Conservation (phyloP, 345 rosid species). For the Corchorus capsularis region DNA sequence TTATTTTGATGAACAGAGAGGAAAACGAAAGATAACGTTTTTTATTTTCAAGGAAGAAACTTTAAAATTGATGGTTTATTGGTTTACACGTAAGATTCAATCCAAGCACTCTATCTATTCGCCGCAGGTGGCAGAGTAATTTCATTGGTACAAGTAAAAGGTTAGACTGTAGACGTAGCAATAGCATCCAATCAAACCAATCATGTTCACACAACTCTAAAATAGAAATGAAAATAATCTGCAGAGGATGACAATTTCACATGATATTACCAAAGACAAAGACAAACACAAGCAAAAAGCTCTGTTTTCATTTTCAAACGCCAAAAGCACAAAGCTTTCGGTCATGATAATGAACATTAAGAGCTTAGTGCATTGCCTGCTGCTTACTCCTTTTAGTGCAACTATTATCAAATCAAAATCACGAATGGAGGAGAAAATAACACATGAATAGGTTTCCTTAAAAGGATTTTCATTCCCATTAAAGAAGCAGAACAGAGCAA, state of each 20-base stretch:
- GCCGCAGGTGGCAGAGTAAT: not conserved
- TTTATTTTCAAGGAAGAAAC: not conserved
- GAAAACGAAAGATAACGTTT: not conserved
- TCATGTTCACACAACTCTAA: too few species aligned
- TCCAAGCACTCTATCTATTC: not conserved
- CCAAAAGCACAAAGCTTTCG: not conserved
- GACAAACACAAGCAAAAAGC: not conserved
- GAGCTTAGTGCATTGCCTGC: not conserved
- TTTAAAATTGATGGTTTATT: not conserved
- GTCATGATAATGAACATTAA: too few species aligned
- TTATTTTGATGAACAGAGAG: too few species aligned
- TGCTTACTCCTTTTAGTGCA: not conserved
- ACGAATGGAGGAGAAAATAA: not conserved
- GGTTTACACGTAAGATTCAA: not conserved
- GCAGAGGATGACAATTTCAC: not conserved
- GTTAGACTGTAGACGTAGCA: not conserved
- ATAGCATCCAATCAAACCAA: not conserved
- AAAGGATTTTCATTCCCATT: not conserved
- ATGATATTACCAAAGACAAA: not conserved
- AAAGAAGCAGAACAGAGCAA: not conserved
- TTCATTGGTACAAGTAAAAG: not conserved
- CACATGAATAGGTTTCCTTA: not conserved
- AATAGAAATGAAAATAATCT: not conserved
- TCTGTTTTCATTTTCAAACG: not conserved
- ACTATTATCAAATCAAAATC: not conserved